These are phyloP conservation scores for Starmera quercuum DNA, from an alignment of 805 yeast genomes.

Conservation along the genomic window DNA sequence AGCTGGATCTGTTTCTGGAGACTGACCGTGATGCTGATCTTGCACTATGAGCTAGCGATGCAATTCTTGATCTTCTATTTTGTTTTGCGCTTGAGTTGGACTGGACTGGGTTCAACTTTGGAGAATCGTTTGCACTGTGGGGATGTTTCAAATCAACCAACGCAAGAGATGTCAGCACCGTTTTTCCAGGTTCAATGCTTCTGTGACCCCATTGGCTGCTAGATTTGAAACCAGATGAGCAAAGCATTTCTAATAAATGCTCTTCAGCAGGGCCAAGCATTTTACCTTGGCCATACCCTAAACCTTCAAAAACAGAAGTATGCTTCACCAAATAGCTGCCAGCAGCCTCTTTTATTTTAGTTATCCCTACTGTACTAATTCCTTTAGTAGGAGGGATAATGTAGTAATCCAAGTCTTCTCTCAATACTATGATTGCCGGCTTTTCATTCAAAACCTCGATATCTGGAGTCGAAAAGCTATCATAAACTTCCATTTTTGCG, in stretches of 20 bases:
- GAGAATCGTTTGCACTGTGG: constrained; percentile 21
- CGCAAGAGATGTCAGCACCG: constrained; percentile 81
- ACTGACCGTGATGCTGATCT: constrained; percentile 53
- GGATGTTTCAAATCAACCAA: constrained; percentile 48
- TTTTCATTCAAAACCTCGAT: constrained; percentile 64
- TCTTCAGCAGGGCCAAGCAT: constrained; percentile 84
- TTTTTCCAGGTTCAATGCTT: constrained; percentile 77
- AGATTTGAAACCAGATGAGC: constrained; percentile 72
- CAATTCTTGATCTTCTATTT: constrained; percentile 48
- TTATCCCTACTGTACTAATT: constrained; percentile 49
- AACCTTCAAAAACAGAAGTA: constrained; percentile 67
- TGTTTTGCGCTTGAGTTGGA: constrained; percentile 28
- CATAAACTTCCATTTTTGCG: constrained; percentile 31
- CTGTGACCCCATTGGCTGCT: constrained; percentile 82
- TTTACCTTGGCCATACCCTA: constrained; percentile 52
- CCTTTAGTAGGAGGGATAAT: constrained; percentile 72
- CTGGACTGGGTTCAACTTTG: constrained; percentile 33
- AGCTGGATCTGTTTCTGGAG: constrained; percentile 37
- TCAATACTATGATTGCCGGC: constrained; percentile 84
- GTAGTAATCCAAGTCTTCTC: constrained; percentile 93
- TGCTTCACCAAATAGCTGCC: constrained; percentile 58
- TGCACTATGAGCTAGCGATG: constrained; percentile 50
- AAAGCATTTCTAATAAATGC: constrained; percentile 90
- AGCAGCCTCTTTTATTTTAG: constrained; percentile 61
- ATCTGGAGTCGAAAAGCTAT: constrained; percentile 35